A percentile compares a stretch with the other conserved stretches of the same genome.
Evolutionary conservation across 345 rosid genomes (phyloP).

Genomic region (Ceriops zippeliana): DNA sequence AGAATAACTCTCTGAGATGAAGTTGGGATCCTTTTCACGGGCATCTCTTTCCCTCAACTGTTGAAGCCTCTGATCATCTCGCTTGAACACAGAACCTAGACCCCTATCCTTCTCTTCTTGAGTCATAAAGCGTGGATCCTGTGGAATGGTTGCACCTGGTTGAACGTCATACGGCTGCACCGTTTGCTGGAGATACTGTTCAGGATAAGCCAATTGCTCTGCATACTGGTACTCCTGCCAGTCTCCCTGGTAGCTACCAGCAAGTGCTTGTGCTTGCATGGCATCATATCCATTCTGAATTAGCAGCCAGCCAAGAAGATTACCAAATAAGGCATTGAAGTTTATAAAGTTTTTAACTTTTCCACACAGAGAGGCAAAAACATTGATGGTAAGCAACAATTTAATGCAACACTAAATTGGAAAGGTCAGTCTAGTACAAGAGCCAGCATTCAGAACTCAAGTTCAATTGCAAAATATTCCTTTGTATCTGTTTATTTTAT

Average conservation of each 20-base stretch:
- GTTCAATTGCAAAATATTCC: too few relatives aligned
- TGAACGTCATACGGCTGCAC: constrained; percentile 52
- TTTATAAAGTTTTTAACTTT: too few relatives aligned
- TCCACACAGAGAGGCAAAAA: neutral
- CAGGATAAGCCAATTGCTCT: constrained; percentile 76
- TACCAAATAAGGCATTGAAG: neutral
- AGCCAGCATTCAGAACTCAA: too few relatives aligned
- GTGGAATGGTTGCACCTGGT: constrained; percentile 35
- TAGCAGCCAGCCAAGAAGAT: neutral
- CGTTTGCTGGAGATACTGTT: constrained; percentile 66
- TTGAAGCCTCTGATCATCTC: constrained; percentile 94
- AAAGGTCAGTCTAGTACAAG: too few relatives aligned
- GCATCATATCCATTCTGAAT: constrained; percentile 75
- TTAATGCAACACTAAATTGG: neutral
- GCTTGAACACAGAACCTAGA: constrained; percentile 95
- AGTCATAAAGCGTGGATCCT: constrained; percentile 87
- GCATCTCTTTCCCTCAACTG: constrained; percentile 89
- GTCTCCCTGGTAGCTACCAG: constrained; percentile 71
- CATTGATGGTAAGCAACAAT: neutral
- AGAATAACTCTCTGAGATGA: constrained; percentile 92
- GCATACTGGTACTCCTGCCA: constrained; percentile 93
- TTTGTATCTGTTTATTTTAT: too few relatives aligned
- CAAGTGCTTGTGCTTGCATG: constrained; percentile 66
- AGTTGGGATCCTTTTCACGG: constrained; percentile 90
- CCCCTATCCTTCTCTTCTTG: constrained; percentile 99